Base-by-base conservation (phyloP, 1,284 basidiomycete species). In the Tylopilus sp. region DNA sequence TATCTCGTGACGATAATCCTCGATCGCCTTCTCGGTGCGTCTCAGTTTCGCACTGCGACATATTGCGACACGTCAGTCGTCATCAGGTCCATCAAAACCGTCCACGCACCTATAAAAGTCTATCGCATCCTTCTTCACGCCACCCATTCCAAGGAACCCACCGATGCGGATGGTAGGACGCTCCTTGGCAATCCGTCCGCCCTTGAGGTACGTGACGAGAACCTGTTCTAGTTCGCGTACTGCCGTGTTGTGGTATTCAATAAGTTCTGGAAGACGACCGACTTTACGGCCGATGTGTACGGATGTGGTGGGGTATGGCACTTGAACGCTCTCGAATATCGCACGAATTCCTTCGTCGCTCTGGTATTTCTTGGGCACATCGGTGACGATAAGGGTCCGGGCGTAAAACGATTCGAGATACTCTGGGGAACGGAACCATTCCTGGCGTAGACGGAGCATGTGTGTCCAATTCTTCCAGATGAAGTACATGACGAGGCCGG, bases 1-100 rank as follows among this genome's bases (percentile, higher is more conserved):
- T 54, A 92, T 88, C 58, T 88, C 81, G 24, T 74, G 72, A 24
- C 92, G 85, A 64, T 88, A 87, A 48, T 86, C 81, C 57, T 95
- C 90, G 47, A 98, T 90, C 7, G 87, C 81, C 53, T 76, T 82
- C 72, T 87, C 93, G 20, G 85, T 90, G 37, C 86, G 84, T 67
- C 85, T 83, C 17, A 91, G 76, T 66, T 87, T 90, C 32, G 78
- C 79, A 39, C 86, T 90, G 49, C 32, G 39, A 53, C 43, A 40
- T 78, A 39, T 86, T 90, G 49, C 32, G 39, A 53, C 43, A 40
- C 8, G 42, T 57, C 51, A 59, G 54, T 47, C 17, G 32, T 9
- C 31, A 3, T 25, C 72, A 28, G 20, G 26, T 5, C 10, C n/a
- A 19, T 26, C 59, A 25, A 40, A 49, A 29, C 43, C 7, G 37